Evolutionary conservation across 768 basidiomycete genomes (phyloP), one percentile per base, ranked within the genome.

Genomic region (Kwoniella dejecticola): DNA sequence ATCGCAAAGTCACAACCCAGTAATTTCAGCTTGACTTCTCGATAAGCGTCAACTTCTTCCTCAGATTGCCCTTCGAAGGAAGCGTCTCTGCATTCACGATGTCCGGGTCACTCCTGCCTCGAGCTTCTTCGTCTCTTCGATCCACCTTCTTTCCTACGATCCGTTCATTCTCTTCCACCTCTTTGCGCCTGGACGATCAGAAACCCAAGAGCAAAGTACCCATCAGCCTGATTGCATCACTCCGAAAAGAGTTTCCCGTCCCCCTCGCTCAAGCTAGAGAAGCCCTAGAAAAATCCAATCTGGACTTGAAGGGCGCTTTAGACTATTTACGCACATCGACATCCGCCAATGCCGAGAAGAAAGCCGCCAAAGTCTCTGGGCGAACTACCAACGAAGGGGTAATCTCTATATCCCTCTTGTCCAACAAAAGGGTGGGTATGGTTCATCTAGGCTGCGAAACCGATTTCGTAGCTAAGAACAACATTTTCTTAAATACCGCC

Each of bases 371-470:
- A 78, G 83, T 97, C 6, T 85, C 85, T 1, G 86, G 83, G n/a
- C 82, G 94, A 50, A 77, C 82, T 6, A 85, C 94, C 2, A 83
- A 83, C 21, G 86, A 96, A 70, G 94, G 95, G 1, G 81, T 92
- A 17, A 82, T 97, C 38, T 87, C 87, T 55, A 82, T 89, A n/a
- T 87, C 85, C 44, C 83, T 95, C 23, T 86, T 89, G 17, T 81
- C 83, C 13, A 89, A 88, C 15, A 79, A 80, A 21, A 85, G 90
- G 36, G 91, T 89, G 11, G 87, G 88, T 19, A 89, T 96, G 84
- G 82, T 97, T 58, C 94, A 98, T 79, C 82, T 96, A 63, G 91
- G 90, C 69, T 97, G 94, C 81, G 94, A 98, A 81, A 96, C 94
- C 53, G 94, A 98, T 81, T 98, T 96, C 75, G 94, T 98, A 27